These are phyloP conservation scores for Wickerhamomyces alni DNA, from an alignment of 805 yeast species.

Conservation along the genomic window DNA sequence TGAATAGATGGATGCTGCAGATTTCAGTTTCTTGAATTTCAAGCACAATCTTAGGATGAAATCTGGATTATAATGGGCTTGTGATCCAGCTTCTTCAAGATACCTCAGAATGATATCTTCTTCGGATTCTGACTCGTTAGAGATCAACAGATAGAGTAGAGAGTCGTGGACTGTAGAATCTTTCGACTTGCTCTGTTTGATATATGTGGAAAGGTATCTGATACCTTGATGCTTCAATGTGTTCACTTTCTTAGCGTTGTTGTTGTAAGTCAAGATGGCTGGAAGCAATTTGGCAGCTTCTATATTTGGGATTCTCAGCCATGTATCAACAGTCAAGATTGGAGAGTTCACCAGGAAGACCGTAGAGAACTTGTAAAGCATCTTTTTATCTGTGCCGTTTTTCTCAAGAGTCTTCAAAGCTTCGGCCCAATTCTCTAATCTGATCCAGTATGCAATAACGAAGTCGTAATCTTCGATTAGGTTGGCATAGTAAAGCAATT, in stretches of 20 bases:
- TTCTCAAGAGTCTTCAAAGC: conserved; percentile 54
- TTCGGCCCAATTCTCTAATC: conserved; percentile 65
- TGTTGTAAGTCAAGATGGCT: conserved; percentile 64
- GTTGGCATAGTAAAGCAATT: conserved; percentile 63
- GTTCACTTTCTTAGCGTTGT: conserved; percentile 34
- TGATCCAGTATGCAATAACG: conserved; percentile 64
- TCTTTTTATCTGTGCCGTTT: conserved; percentile 34
- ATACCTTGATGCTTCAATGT: conserved; percentile 56
- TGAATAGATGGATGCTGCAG: conserved; percentile 73
- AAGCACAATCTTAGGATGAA: conserved; percentile 72
- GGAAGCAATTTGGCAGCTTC: conserved; percentile 68
- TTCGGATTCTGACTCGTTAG: conserved; percentile 25
- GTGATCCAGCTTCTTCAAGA: conserved; percentile 35
- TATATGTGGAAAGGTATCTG: conserved; percentile 52
- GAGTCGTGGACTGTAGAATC: conserved; percentile 61
- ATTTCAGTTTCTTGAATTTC: conserved; percentile 46
- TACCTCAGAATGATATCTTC: conserved; percentile 46
- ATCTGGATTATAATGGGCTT: conserved; percentile 56
- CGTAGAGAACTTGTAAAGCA: conserved; percentile 64
- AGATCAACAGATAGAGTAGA: conserved; percentile 57
- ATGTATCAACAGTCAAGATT: conserved; percentile 61
- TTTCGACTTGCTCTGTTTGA: conserved; percentile 36
- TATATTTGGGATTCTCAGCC: conserved; percentile 57
- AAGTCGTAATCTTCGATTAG: conserved; percentile 61
- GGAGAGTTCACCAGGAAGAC: conserved; percentile 67